Base-by-base conservation (phyloP, 345 rosid genomes). In the Erysimum cheiranthoides region DNA sequence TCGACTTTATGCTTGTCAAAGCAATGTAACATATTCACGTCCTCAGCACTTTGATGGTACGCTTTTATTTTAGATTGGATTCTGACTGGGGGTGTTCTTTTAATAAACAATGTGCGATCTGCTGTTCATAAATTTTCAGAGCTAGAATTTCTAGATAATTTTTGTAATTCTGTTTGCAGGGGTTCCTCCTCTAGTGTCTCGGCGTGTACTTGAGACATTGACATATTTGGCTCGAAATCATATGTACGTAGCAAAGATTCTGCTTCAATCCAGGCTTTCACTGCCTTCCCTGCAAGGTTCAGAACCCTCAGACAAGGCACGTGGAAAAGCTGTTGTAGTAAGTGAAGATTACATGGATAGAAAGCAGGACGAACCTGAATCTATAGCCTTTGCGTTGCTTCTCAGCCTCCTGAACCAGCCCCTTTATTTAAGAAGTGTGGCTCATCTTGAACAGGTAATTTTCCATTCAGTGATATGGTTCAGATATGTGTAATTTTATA, bases 371-470 rank as follows among this genome's bases (percentile, higher is more conserved):
- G 78, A 79, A 74, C 82, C 80, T 5, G 95, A 81, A 75, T 81
- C 65, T 78, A 61, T 85, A 71, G 87, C 96, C 9, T 79, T 94
- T 57, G 88, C 86, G 25, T 73, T 92, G 82, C 98, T 94, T 66
- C 81, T 94, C 79, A 86, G 92, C 82, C 97, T 94, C 83, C 81
- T 94, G 82, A 90, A 86, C 76, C 96, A 92, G 77, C 95, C 98
- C 53, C 90, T 94, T 51, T 94, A 94, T 77, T 67, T 87, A 81
- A 90, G 98, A 86, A 94, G 98, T 66, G 77, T 94, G 66, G 95
- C 97, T 49, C 98, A 92, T 84, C 96, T 94, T 70, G 98, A 94
- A 79, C 98, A 90, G 98, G 98, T 92, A 67, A 27, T 35, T 73
- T 66, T 77, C 65, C 13, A 38, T 71, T 64, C 46, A 66, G 47